Evolutionary conservation across 177 flowering plant genomes (phyloP).

Genomic region (Vitis hybrid): DNA sequence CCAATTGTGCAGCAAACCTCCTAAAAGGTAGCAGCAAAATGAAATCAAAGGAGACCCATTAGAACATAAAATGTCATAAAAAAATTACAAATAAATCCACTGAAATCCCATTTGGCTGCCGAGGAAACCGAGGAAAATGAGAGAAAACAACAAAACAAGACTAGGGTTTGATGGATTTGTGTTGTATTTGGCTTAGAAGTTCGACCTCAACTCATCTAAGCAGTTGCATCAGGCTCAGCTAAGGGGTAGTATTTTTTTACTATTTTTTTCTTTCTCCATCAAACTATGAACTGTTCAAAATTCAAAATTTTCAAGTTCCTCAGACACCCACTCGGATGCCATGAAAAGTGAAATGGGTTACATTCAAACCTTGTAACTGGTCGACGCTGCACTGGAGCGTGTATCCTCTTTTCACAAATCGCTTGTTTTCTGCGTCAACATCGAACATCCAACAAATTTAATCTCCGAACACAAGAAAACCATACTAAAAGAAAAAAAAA

Average conservation of each 20-base stretch:
- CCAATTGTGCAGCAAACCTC: conserved; percentile 37
- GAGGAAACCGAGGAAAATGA: not conserved
- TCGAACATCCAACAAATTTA: not conserved
- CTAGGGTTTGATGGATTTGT: not conserved
- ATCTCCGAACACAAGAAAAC: not conserved
- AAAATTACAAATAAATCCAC: not conserved
- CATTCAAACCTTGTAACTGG: conserved; percentile 45
- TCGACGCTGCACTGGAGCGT: conserved; percentile 33
- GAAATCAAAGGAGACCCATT: not conserved
- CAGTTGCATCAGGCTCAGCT: no score
- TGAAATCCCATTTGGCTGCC: no score
- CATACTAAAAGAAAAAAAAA: not conserved
- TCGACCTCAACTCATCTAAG: no score
- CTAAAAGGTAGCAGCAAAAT: conserved; percentile 14
- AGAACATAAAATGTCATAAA: not conserved
- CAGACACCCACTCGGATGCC: no score
- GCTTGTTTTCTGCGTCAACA: conserved; percentile 25
- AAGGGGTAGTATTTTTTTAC: no score
- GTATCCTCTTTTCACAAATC: conserved; percentile 26
- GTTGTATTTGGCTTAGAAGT: no score
- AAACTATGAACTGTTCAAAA: no score
- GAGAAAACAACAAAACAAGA: not conserved
- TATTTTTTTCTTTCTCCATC: no score
- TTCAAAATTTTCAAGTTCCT: no score
- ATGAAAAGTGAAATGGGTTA: no score